Evolutionary conservation across 371 early-diverging fungal genomes (phyloP).

Genomic region (Apophysomyces trapeziformis): DNA sequence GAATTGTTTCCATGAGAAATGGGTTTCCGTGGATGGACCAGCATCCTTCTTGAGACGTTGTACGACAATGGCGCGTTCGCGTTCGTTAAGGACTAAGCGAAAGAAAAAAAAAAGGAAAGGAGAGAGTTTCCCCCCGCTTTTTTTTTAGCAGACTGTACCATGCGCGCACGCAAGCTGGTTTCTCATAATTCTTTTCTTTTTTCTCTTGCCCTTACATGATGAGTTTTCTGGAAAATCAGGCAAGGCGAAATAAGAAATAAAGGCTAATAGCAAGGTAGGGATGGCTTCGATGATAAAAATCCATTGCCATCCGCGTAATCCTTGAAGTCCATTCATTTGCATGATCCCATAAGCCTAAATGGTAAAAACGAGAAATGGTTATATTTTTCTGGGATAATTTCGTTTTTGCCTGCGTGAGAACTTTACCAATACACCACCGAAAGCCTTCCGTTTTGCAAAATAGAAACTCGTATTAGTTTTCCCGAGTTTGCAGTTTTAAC

Average conservation of each 20-base stretch:
- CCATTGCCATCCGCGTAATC: constrained; percentile 67
- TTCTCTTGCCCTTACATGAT: constrained; percentile 36
- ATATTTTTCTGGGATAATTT: neutral
- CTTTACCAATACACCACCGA: constrained; percentile 56
- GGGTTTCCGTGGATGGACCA: constrained; percentile 60
- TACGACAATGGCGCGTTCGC: constrained; percentile 60
- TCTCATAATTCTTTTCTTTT: too few relatives aligned
- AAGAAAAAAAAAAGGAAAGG: constrained; percentile 1
- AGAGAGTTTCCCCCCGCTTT: too few relatives aligned
- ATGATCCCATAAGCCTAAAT: constrained; percentile 58
- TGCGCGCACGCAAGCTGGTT: too few relatives aligned
- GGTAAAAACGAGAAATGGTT: neutral
- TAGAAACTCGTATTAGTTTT: too few relatives aligned
- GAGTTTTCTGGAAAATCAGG: constrained; percentile 77
- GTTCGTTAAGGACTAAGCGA: constrained; percentile 50
- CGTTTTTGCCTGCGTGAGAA: neutral
- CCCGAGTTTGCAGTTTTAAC: neutral
- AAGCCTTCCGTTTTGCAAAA: constrained; percentile 30
- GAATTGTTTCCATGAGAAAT: constrained; percentile 66
- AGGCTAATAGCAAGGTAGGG: constrained; percentile 65
- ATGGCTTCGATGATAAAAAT: constrained; percentile 80
- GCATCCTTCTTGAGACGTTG: constrained; percentile 63
- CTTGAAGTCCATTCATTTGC: constrained; percentile 58
- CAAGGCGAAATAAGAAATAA: constrained; percentile 61
- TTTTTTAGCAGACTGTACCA: too few relatives aligned